Evolutionary conservation across 2,329 filamentous ascomycete genomes (phyloP), one percentile per base, ranked within the genome.

Genomic region (Endoconidiophora polonica): DNA sequence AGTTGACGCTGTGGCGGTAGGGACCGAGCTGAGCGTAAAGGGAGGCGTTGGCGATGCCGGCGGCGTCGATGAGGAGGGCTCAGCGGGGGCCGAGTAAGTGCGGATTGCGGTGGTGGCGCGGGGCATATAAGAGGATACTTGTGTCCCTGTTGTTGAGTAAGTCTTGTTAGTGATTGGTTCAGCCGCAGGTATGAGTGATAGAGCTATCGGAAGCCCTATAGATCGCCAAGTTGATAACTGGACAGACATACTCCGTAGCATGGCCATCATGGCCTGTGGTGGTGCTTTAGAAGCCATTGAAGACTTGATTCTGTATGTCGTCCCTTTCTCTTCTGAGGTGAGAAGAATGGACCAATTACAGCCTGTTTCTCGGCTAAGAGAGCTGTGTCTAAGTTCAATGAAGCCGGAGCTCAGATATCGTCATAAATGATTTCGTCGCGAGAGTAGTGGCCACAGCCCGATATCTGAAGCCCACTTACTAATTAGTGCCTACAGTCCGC

Each of bases 31-130:
- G 40, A 53, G 52, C 37, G 52, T 52, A 50, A 33, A 10, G 60
- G 43, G 56, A 5, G 54, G 50, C 33, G 56, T 53, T 23, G 56
- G 36, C 38, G 56, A 49, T 18, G 58, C 42, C 42, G 56, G 50
- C 37, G 56, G 47, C 3, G 38, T 41, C 29, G 49, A 16, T n/a
- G 57, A 49, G 10, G 58, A 48, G 4, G 57, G 52, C 16, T 59
- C 56, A 20, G 59, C 51, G 39, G 59, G 48, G 37, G 62, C 58
- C 39, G 65, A 67, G 56, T 68, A 68, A 29, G 44, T 42, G 18
- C 50, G 45, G 40, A 39, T 45, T 33, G 43, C n/a, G 20, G 10
- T 12, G 7, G 44, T 37, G 24, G n/a, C 33, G 23, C 47, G 47
- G 47, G 47, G 47, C 39, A 49, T 42, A 10, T 20, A 24, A 24